phyloP scores from a whole-genome alignment of 2,329 filamentous ascomycete genomes.

The Nigrograna mackinnonii region DNA sequence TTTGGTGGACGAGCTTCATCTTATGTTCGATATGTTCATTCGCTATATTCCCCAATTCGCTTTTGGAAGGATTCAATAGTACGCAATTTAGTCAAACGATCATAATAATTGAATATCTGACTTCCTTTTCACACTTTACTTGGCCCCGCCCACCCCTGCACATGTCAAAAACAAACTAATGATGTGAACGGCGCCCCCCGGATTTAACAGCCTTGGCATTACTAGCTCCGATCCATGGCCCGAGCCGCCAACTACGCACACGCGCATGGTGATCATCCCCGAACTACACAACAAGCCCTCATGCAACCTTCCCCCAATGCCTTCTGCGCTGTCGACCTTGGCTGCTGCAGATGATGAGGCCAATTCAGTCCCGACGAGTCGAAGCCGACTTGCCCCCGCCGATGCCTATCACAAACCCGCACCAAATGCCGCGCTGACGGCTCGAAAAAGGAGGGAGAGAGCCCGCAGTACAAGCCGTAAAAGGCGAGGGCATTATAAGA shows the following conservation, averaged over 20 bases:
- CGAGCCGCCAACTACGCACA: neutral
- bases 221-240: too few relatives aligned
- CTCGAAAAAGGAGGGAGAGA: slow-evolving; percentile 53
- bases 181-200: too few relatives aligned
- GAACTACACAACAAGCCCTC: neutral
- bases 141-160: too few relatives aligned
- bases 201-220: too few relatives aligned
- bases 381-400: slow-evolving; percentile 72
- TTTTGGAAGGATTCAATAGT: too few relatives aligned
- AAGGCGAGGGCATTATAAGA: slow-evolving; percentile 83
- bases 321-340: slow-evolving; percentile 10
- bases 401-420: slow-evolving; percentile 76
- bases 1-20: too few relatives aligned
- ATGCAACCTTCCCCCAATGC: slow-evolving; percentile 13
- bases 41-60: too few relatives aligned
- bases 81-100: too few relatives aligned
- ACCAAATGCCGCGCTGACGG: slow-evolving; percentile 39
- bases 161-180: too few relatives aligned
- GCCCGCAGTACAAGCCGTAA: slow-evolving; percentile 68
- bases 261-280: neutral
- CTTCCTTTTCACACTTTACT: too few relatives aligned
- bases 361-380: slow-evolving; percentile 18
- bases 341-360: slow-evolving; percentile 5
- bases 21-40: too few relatives aligned
- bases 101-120: too few relatives aligned